These are phyloP conservation scores for Fragilaria radians DNA, from an alignment of 108 stramenopile species.

Conservation along the genomic window DNA sequence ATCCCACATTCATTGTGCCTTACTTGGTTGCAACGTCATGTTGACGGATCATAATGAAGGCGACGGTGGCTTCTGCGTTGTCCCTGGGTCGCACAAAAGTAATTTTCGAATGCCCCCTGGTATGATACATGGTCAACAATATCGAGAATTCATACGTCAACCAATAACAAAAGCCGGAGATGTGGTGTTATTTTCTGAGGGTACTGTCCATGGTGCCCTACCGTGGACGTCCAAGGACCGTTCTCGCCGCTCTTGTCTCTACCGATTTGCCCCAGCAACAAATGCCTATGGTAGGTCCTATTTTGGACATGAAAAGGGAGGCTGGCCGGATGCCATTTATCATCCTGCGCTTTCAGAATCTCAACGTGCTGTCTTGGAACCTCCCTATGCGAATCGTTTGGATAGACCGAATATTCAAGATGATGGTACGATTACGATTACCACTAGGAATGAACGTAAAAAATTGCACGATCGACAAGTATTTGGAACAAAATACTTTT, in stretches of 20 bases:
- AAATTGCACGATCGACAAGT: constrained; percentile 76
- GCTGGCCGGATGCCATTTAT: constrained; percentile 76
- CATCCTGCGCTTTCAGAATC: constrained; percentile 73
- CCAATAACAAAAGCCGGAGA: constrained; percentile 90
- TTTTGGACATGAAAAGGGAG: constrained; percentile 64
- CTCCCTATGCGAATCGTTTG: constrained; percentile 84
- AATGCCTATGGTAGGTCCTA: constrained; percentile 82
- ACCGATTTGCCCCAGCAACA: constrained; percentile 79
- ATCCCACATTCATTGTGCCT: constrained; percentile 52
- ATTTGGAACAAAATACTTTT: constrained; percentile 88
- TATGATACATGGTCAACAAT: constrained; percentile 77
- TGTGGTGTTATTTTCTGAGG: constrained; percentile 86
- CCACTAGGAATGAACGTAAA: constrained; percentile 64
- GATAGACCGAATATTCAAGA: constrained; percentile 69
- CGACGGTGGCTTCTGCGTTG: constrained; percentile 89
- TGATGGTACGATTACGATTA: constrained; percentile 64
- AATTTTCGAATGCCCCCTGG: constrained; percentile 83
- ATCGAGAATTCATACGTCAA: constrained; percentile 74
- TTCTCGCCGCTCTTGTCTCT: constrained; percentile 75
- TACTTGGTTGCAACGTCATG: constrained; percentile 81
- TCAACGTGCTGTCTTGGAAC: constrained; percentile 80
- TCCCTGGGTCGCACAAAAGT: constrained; percentile 86
- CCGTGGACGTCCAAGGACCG: constrained; percentile 51
- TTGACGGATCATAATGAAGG: constrained; percentile 79
- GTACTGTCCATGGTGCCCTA: constrained; percentile 89